Evolutionary conservation across 768 basidiomycete species (phyloP), one percentile per base, ranked within the genome.

Genomic region (Podaxis sp.): DNA sequence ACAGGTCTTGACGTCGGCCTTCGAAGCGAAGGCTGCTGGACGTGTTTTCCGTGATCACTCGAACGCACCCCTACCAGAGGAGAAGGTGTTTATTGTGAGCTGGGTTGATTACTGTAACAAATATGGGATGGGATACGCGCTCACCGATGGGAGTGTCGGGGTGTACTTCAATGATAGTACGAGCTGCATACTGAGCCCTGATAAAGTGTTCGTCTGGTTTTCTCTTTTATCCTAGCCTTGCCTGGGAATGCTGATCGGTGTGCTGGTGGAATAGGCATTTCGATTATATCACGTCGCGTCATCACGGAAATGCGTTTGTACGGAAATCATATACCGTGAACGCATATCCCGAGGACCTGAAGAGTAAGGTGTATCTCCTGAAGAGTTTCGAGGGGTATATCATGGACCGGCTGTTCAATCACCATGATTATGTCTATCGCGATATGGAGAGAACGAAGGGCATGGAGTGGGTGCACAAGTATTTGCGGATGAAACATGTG

Each of bases 81-180:
- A 93, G 61, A 82, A 82, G 55, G 89, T 96, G 48, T 98, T 98
- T 74, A 94, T 99, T 64, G 92, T 91, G 2, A 92, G 91, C n/a
- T 98, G 97, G 97, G 90, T 98, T 44, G 97, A 98, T 72, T 98
- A 98, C 70, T 96, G 93, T 71, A 93, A 95, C 74, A 98, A 98
- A 79, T 99, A 98, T 73, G 97, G 96, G n/a, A 98, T 98, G 92
- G 97, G 96, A 1, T 98, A 97, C 72, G 93, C 94, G 3, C 78
- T 98, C 69, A 96, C 94, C 18, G 95, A 99, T 68, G 95, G 96
- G 2, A 90, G 91, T 21, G 88, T 98, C 50, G 93, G 94, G 4
- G 93, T 98, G 21, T 88, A 98, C 74, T 99, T 97, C 77, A 98
- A 98, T 68, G 97, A 99, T 71, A 93, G 90, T 70, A 93, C 94